These are phyloP conservation scores for Monilinia laxa DNA, from an alignment of 2,329 filamentous ascomycete genomes.

Conservation along the genomic window DNA sequence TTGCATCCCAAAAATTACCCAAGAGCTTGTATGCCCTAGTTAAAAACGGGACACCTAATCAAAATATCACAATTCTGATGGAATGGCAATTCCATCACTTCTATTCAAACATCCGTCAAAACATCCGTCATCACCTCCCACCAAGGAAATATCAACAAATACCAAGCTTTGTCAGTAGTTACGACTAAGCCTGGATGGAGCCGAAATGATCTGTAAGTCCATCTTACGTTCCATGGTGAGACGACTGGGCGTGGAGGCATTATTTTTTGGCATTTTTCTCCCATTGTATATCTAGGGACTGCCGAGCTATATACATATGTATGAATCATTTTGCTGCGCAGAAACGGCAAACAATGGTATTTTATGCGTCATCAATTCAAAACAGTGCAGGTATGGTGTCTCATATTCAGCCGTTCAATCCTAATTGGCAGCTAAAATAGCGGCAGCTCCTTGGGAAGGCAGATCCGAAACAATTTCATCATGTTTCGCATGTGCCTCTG, in stretches of 20 bases:
- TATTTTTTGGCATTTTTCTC: background rate
- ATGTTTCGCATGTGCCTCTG: slow-evolving; percentile 44
- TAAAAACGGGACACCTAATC: too few species aligned
- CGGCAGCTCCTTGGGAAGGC: slow-evolving; percentile 53
- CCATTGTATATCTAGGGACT: background rate
- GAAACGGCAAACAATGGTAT: background rate
- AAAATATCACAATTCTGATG: too few species aligned
- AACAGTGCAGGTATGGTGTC: background rate
- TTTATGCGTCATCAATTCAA: background rate
- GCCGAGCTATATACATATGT: background rate
- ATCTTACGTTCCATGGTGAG: background rate
- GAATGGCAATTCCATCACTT: background rate
- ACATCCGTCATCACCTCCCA: too few species aligned
- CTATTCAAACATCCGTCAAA: too few species aligned
- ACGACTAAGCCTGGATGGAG: background rate
- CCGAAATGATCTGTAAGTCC: background rate
- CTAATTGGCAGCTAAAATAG: slow-evolving; percentile 58
- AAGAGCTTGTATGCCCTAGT: too few species aligned
- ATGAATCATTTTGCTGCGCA: background rate
- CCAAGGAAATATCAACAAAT: background rate
- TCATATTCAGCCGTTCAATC: background rate
- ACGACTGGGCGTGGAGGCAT: background rate
- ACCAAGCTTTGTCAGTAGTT: background rate
- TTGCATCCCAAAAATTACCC: too few species aligned
- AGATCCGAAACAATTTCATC: slow-evolving; percentile 44